Percentiles rank a stretch among this genome's conserved stretches.
Evolutionary conservation across 306 rosid genomes (phyloP).

Genomic region (Vigna nakashimae): DNA sequence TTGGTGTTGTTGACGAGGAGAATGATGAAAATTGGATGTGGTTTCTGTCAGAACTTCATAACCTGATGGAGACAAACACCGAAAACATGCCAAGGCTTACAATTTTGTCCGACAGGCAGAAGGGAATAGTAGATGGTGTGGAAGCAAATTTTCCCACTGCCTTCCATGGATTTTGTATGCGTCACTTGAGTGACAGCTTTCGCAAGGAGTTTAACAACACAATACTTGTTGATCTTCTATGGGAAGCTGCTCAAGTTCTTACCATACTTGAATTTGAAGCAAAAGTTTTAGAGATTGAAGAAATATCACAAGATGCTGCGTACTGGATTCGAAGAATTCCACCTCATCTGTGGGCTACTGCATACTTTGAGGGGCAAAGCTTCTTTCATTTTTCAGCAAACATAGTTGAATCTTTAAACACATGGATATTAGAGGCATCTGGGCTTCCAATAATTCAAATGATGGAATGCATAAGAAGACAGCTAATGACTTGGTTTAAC

Average conservation of each 20-base stretch:
- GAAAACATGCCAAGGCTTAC: constrained; percentile 96
- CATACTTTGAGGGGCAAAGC: constrained; percentile 85
- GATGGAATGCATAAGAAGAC: constrained; percentile 94
- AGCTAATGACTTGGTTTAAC: constrained; percentile 90
- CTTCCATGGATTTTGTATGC: constrained; percentile 92
- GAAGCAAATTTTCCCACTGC: constrained; percentile 87
- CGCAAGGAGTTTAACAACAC: constrained; percentile 87
- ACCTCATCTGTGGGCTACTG: constrained; percentile 85
- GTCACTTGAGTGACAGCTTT: constrained; percentile 83
- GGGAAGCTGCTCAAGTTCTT: constrained; percentile 88
- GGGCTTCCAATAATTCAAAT: constrained; percentile 89
- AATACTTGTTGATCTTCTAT: constrained; percentile 71
- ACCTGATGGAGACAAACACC: constrained; percentile 78
- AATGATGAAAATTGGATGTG: constrained; percentile 90
- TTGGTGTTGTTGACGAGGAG: constrained; percentile 92
- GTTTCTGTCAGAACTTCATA: constrained; percentile 87
- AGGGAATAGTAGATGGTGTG: constrained; percentile 82
- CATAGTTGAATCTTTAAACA: constrained; percentile 68
- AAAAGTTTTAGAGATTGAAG: constrained; percentile 74
- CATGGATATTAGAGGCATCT: constrained; percentile 84
- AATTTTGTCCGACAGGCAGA: constrained; percentile 84
- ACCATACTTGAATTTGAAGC: constrained; percentile 80
- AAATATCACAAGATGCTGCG: constrained; percentile 85
- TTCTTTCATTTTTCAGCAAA: constrained; percentile 85
- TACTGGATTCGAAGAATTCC: constrained; percentile 82